A percentile compares a stretch with the other conserved stretches of the same genome.
phyloP scores from a whole-genome alignment of 768 basidiomycete genomes.

The Tylopilus felleus region DNA sequence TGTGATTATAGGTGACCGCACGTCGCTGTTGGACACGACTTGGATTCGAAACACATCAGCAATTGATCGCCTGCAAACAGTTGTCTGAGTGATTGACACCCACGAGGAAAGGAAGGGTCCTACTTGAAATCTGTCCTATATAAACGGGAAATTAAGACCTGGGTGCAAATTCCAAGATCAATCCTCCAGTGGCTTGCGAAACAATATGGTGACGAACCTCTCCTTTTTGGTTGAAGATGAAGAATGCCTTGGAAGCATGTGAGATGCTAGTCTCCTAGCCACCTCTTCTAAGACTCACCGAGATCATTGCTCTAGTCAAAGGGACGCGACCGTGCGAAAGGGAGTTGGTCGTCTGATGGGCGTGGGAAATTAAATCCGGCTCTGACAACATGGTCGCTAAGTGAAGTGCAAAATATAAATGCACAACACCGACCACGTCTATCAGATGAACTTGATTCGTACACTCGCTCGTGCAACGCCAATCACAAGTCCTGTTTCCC shows the following conservation, averaged over 20 bases:
- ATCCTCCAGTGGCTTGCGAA: neutral
- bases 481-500: too few relatives aligned
- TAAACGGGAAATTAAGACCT: slow-evolving; percentile 95
- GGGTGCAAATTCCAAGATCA: slow-evolving; percentile 5
- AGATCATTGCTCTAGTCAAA: slow-evolving; percentile 39
- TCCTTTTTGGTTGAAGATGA: slow-evolving; percentile 99
- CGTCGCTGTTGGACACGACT: slow-evolving; percentile 96
- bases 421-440: too few relatives aligned
- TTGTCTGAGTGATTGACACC: neutral
- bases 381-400: too few relatives aligned
- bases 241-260: slow-evolving; percentile 74
- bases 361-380: neutral
- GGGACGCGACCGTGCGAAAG: neutral
- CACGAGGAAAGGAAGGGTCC: slow-evolving; percentile 24
- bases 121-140: slow-evolving; percentile 98
- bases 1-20: slow-evolving; percentile 95
- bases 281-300: slow-evolving; percentile 32
- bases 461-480: too few relatives aligned
- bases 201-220: slow-evolving; percentile 61
- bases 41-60: slow-evolving; percentile 99
- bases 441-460: too few relatives aligned
- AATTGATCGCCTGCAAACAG: slow-evolving; percentile 73
- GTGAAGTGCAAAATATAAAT: too few relatives aligned
- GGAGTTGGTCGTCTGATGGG: neutral
- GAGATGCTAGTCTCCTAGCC: neutral